phyloP scores from a whole-genome alignment of 257 asterid species.

The Craterostigma plantagineum region DNA sequence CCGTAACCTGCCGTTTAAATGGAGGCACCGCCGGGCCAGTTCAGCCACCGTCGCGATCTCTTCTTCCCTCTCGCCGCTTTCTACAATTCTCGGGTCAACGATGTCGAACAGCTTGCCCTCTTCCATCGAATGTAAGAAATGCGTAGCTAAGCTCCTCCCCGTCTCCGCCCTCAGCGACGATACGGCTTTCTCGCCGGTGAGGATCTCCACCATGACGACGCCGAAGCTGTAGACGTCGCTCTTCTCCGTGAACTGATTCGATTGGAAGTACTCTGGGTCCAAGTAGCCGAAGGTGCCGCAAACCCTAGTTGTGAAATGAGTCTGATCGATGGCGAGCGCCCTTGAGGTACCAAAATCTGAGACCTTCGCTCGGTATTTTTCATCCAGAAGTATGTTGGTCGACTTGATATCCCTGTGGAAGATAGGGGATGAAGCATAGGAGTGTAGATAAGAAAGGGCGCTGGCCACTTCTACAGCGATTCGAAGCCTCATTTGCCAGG shows the following conservation, averaged over 20 bases:
- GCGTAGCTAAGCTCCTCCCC: conserved; percentile 14
- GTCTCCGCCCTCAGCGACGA: conserved; percentile 12
- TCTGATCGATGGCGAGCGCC: conserved; percentile 13
- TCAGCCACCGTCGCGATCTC: conserved; percentile 15
- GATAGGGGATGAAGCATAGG: conserved; percentile 19
- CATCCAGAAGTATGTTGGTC: conserved; percentile 19
- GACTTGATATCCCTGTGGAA: conserved; percentile 25
- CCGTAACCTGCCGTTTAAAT: conserved; percentile 23
- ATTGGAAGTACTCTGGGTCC: conserved; percentile 24
- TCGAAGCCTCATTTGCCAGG: conserved; percentile 17
- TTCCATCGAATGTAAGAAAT: conserved; percentile 20
- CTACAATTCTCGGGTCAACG: conserved; percentile 16
- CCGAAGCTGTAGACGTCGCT: conserved; percentile 26
- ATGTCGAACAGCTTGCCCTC: conserved; percentile 13
- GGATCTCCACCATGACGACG: conserved; percentile 20
- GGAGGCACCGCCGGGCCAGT: conserved; percentile 20
- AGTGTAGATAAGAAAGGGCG: conserved; percentile 24
- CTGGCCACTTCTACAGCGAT: conserved; percentile 20
- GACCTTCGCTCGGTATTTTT: conserved; percentile 13
- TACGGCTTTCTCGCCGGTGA: conserved; percentile 19
- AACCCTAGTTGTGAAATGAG: conserved; percentile 19
- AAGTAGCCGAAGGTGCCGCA: conserved; percentile 23
- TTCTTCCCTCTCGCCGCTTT: conserved; percentile 8
- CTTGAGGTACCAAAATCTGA: conserved; percentile 23
- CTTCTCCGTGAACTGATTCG: conserved; percentile 18